Percentiles rank a stretch among this genome's conserved stretches.
phyloP scores from a whole-genome alignment of 2,329 filamentous ascomycete genomes.

The Coccinonectria pachysandricola region DNA sequence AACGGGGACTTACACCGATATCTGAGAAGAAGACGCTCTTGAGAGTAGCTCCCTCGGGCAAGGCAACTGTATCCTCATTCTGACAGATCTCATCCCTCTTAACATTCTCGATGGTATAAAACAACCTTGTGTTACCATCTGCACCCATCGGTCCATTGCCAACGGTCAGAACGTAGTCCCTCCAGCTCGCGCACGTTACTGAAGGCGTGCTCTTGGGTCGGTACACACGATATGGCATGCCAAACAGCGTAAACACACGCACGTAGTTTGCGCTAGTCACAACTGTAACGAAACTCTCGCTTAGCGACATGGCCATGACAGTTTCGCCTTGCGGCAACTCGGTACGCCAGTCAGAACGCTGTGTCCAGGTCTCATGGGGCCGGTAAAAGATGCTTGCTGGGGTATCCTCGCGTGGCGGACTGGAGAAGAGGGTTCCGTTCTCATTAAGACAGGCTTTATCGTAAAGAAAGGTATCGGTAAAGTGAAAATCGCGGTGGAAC shows the following conservation, averaged over 20 bases:
- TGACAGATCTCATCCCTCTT: conserved; percentile 91
- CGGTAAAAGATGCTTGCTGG: conserved; percentile 88
- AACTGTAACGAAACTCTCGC: conserved; percentile 82
- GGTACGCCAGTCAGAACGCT: conserved; percentile 81
- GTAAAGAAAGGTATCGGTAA: conserved; percentile 91
- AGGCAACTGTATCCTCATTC: conserved; percentile 81
- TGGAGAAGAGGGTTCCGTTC: conserved; percentile 76
- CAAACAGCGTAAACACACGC: conserved; percentile 85
- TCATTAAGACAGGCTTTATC: conserved; percentile 91
- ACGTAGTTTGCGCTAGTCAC: conserved; percentile 83
- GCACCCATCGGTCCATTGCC: conserved; percentile 80
- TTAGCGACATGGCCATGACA: conserved; percentile 79
- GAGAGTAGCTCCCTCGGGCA: conserved; percentile 63
- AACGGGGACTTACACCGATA: conserved; percentile 53
- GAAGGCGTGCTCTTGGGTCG: conserved; percentile 82
- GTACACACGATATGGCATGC: conserved; percentile 80
- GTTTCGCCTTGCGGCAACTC: conserved; percentile 79
- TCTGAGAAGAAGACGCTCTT: conserved; percentile 88
- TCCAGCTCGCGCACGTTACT: conserved; percentile 88
- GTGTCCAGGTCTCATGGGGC: conserved; percentile 94
- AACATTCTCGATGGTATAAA: conserved; percentile 91
- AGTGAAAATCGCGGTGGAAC: conserved; percentile 87
- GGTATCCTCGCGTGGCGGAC: conserved; percentile 53
- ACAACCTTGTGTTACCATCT: conserved; percentile 66
- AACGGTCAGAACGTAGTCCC: conserved; percentile 91